Evolutionary conservation across 164 flowering plant genomes (phyloP), one percentile per base, ranked within the genome.

Genomic region (Kingdonia uniflora): DNA sequence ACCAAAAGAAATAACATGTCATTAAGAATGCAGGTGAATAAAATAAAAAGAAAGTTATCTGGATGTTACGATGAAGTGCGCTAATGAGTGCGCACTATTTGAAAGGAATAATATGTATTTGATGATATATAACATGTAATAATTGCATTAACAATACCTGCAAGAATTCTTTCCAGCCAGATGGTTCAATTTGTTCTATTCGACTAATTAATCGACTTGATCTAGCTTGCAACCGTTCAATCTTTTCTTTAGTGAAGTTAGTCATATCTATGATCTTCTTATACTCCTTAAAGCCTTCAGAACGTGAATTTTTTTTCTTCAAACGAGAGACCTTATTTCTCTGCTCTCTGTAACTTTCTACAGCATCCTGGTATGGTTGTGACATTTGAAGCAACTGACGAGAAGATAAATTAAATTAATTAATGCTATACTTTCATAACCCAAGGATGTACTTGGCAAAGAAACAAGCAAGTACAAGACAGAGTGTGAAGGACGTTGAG

Each of bases 121-220:
- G n/a, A n/a, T n/a, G n/a, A n/a, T n/a, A n/a, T n/a, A n/a, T n/a
- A n/a, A n/a, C n/a, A n/a, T n/a, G n/a, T n/a, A n/a, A n/a, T n/a
- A n/a, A n/a, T n/a, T n/a, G n/a, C n/a, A n/a, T n/a, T n/a, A n/a
- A n/a, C 38, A 25, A 56, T 74, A 82, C 89, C 89, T 77, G 85
- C 67, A 85, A 64, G 60, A 91, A 91, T 54, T 87, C 96, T 76
- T 88, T 92, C 98, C 98, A 92, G 6, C 98, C 98, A 63, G 98
- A 87, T 57, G 98, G 96, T 72, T 92, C 98, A 62, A 92, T 92
- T 65, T 85, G 85, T 68, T 84, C 75, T 54, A 92, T 74, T 47
- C 98, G 76, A 58, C 56, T 71, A 40, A 45, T 59, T 69, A 92
- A 67, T 49, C 95, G 95, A 1, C 66, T 75, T 23, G 90, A 75